Percentiles rank a stretch among this genome's conserved stretches.
phyloP scores from a whole-genome alignment of 2,329 filamentous ascomycete species.

The Dryadomyces quercus-mongolicae region DNA sequence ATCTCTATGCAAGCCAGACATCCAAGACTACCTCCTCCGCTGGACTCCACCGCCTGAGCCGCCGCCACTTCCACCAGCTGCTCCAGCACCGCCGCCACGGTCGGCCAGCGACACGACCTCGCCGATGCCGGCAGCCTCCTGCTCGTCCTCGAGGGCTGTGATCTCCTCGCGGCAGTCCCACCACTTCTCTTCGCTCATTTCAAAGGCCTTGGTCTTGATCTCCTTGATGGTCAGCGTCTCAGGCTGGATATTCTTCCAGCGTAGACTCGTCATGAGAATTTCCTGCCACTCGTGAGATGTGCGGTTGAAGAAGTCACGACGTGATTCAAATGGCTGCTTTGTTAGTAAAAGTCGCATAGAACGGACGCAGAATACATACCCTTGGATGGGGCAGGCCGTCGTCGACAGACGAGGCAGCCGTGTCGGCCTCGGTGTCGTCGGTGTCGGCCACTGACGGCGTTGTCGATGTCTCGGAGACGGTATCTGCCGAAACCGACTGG shows the following conservation, averaged over 20 bases:
- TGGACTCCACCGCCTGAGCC: not conserved
- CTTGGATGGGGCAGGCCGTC: conserved; percentile 65
- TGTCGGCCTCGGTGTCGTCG: conserved; percentile 30
- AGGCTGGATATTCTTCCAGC: conserved; percentile 52
- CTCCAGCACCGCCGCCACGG: conserved; percentile 45
- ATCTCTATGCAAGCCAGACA: too few species aligned
- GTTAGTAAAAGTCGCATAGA: not conserved
- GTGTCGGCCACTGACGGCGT: conserved; percentile 33
- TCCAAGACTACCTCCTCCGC: not conserved
- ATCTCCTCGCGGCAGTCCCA: conserved; percentile 97
- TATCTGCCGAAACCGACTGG: conserved; percentile 12
- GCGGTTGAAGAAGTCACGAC: conserved; percentile 83
- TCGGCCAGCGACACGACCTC: conserved; percentile 86
- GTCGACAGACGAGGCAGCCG: conserved; percentile 41
- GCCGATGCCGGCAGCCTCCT: conserved; percentile 87
- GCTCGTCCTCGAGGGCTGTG: conserved; percentile 81
- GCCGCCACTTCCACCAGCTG: conserved; percentile 24
- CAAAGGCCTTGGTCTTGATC: conserved; percentile 81
- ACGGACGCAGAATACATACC: conserved; percentile 23
- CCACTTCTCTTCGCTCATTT: conserved; percentile 91
- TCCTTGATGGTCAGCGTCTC: conserved; percentile 74
- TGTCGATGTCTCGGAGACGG: conserved; percentile 32
- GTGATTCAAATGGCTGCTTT: conserved; percentile 72
- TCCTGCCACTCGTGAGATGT: conserved; percentile 89
- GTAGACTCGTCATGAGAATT: conserved; percentile 62